Conservation (phyloP, 495 filamentous ascomycete species). For the Neurospora intermedia region DNA sequence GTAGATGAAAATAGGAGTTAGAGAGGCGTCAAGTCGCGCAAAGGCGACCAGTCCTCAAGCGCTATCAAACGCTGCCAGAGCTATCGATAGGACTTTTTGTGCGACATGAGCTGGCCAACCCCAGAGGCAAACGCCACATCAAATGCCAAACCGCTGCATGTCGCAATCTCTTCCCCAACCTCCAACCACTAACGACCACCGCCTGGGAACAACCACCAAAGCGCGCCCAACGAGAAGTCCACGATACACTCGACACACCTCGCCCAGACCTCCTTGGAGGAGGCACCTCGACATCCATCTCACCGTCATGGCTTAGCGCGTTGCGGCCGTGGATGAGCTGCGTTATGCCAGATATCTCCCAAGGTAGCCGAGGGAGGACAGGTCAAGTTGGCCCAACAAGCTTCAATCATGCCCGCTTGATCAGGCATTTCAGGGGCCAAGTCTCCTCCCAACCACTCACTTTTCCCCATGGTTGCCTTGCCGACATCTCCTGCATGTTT, state of each 20-base stretch:
- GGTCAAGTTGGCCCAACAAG: not conserved
- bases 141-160: not conserved
- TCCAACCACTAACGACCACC: not conserved
- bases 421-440: not conserved
- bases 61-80: not conserved
- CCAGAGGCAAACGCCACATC: not conserved
- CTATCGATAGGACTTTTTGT: not conserved
- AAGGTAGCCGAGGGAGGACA: not conserved
- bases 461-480: not conserved
- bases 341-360: not conserved
- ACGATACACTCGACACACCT: not conserved
- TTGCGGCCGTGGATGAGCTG: not conserved
- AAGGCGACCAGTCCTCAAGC: not conserved
- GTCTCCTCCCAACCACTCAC: not conserved
- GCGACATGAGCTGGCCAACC: not conserved
- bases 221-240: not conserved
- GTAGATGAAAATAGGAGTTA: not conserved
- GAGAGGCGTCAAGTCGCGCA: not conserved
- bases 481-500: not conserved
- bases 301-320: not conserved
- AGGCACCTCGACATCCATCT: not conserved
- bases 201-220: not conserved
- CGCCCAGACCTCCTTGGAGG: not conserved
- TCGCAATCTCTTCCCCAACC: not conserved
- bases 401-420: not conserved